phyloP scores from a whole-genome alignment of 352 stramenopile species.

The Globisporangium cederbergense region DNA sequence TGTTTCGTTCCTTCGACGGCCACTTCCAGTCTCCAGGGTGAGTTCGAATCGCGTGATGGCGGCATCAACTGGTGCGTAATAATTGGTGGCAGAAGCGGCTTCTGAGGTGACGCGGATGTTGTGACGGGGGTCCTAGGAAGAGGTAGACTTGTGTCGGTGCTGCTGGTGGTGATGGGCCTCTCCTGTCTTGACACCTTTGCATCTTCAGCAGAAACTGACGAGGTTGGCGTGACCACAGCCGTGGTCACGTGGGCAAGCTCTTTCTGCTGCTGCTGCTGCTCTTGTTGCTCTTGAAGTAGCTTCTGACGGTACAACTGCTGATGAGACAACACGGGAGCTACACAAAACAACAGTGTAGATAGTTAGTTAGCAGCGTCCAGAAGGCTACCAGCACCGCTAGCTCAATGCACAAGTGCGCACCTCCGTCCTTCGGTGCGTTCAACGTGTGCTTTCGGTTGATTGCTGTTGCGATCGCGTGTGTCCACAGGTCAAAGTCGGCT shows the following conservation, averaged over 20 bases:
- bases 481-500: constrained; percentile 78
- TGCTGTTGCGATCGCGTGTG: constrained; percentile 61
- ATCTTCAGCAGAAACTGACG: not conserved
- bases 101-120: constrained; percentile 8
- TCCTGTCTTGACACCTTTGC: not conserved
- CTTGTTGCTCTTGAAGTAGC: constrained; percentile 52
- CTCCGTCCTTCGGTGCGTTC: constrained; percentile 20
- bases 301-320: constrained; percentile 78
- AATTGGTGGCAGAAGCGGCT: constrained; percentile 26
- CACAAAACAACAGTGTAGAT: not conserved
- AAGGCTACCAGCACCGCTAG: not conserved
- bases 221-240: constrained; percentile 15
- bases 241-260: constrained; percentile 1
- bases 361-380: not conserved
- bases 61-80: constrained; percentile 10
- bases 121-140: not conserved
- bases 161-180: not conserved
- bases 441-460: constrained; percentile 72
- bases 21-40: constrained; percentile 52
- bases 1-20: constrained; percentile 62
- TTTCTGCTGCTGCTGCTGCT: constrained; percentile 21
- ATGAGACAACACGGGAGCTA: constrained; percentile 45
- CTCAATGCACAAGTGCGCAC: not conserved
- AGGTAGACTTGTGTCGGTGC: not conserved
- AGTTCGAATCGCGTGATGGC: constrained; percentile 5